phyloP scores from a whole-genome alignment of 768 basidiomycete species.

The Mycena vulgaris region DNA sequence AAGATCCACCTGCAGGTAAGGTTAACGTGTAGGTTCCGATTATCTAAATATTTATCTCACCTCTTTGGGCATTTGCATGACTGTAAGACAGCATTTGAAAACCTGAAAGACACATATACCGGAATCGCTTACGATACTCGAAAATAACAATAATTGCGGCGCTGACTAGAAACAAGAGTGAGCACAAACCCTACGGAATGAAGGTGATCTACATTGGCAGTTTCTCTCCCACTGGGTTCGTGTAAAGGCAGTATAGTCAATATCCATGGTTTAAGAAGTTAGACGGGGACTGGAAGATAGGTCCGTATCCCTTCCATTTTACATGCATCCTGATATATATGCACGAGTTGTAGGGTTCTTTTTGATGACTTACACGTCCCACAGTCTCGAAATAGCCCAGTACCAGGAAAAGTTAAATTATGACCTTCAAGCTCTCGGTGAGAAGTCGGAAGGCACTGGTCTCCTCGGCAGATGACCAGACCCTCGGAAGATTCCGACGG shows the following conservation, averaged over 20 bases:
- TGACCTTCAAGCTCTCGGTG: too few species aligned
- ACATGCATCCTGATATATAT: too few species aligned
- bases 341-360: too few species aligned
- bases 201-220: background rate
- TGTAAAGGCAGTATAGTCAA: background rate
- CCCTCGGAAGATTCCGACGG: too few species aligned
- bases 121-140: conserved; percentile 2
- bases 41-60: background rate
- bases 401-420: too few species aligned
- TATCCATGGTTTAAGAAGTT: background rate
- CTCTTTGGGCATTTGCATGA: background rate
- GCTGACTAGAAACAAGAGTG: background rate
- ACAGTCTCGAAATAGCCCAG: too few species aligned
- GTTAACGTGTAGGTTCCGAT: background rate
- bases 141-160: conserved; percentile 9
- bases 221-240: conserved; percentile 11
- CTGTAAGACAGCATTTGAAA: background rate
- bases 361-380: too few species aligned
- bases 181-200: background rate
- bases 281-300: background rate
- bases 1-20: too few species aligned
- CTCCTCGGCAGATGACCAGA: too few species aligned
- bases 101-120: background rate
- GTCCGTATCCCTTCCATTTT: too few species aligned
- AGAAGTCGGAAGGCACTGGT: too few species aligned